Percentiles rank a stretch among this genome's conserved stretches.
Conservation (phyloP, 169 alveolate species). For the Plasmodium adleri region DNA sequence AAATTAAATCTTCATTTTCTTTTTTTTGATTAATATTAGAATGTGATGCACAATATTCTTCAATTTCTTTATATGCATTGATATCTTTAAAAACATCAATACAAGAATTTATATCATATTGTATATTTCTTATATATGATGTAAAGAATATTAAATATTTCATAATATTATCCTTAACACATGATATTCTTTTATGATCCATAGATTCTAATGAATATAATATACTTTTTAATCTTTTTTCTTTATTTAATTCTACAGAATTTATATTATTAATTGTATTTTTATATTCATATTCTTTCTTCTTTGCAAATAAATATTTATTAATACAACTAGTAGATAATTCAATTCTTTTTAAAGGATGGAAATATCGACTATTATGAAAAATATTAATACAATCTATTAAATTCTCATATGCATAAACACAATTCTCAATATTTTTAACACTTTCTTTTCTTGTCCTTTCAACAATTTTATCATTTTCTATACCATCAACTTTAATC, state of each 20-base stretch:
- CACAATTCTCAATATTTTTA: constrained; percentile 49
- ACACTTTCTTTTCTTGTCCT: constrained; percentile 37
- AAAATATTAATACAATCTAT: constrained; percentile 33
- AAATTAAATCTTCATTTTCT: constrained; percentile 12
- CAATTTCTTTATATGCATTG: constrained; percentile 37
- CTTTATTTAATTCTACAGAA: constrained; percentile 45
- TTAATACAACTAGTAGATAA: constrained; percentile 51
- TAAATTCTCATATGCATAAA: constrained; percentile 35
- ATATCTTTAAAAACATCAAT: constrained; percentile 54
- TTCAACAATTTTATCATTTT: constrained; percentile 45
- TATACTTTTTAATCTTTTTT: constrained; percentile 58
- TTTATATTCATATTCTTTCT: constrained; percentile 64
- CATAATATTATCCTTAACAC: constrained; percentile 63
- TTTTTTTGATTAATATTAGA: background rate
- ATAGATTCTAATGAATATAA: constrained; percentile 59
- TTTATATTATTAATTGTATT: constrained; percentile 45
- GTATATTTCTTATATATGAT: constrained; percentile 60
- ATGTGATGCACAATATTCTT: constrained; percentile 29
- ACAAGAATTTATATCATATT: constrained; percentile 50
- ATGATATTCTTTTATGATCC: constrained; percentile 62
- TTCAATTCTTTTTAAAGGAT: constrained; percentile 63
- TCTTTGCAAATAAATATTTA: constrained; percentile 60
- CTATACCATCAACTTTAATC: constrained; percentile 57
- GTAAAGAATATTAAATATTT: constrained; percentile 69
- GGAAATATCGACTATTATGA: constrained; percentile 58